A percentile compares a stretch with the other conserved stretches of the same genome.
These are phyloP conservation scores for Fraxinus sp. DNA, from an alignment of 305 asterid genomes.

Conservation along the genomic window DNA sequence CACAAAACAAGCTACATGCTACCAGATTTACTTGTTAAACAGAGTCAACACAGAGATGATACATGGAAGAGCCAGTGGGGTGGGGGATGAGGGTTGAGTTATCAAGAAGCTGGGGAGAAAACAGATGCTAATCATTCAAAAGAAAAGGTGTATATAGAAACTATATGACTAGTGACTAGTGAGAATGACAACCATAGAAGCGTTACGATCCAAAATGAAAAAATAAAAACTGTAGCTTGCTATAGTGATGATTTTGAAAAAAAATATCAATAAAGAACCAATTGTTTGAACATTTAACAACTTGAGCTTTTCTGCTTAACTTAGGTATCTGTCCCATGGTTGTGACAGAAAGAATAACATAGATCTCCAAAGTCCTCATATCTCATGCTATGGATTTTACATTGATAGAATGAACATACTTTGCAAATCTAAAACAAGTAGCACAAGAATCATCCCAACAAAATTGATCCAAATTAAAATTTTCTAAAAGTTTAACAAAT, in stretches of 20 bases:
- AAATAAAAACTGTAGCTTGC: not conserved
- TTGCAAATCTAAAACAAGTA: conserved; percentile 2
- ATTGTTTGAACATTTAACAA: not conserved
- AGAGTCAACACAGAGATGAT: not conserved
- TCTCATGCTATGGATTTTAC: not conserved
- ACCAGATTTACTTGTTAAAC: not conserved
- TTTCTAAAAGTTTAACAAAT: not conserved
- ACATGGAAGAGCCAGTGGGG: not conserved
- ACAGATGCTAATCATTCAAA: not conserved
- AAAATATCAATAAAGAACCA: conserved; percentile 3
- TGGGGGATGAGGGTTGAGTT: not conserved
- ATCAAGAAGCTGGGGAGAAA: not conserved
- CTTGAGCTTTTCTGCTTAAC: not conserved
- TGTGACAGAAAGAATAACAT: not conserved
- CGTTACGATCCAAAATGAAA: not conserved
- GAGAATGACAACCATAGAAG: not conserved
- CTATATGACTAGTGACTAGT: not conserved
- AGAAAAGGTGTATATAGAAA: not conserved
- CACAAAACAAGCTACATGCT: not conserved
- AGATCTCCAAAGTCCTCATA: conserved; percentile 7
- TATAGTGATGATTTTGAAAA: conserved; percentile 3
- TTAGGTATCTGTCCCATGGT: not conserved
- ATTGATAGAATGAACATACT: not conserved
- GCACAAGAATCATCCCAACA: not conserved
- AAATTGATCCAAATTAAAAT: not conserved